Evolutionary conservation across 148 eudicot species (phyloP).

Genomic region (Cornus controversa): DNA sequence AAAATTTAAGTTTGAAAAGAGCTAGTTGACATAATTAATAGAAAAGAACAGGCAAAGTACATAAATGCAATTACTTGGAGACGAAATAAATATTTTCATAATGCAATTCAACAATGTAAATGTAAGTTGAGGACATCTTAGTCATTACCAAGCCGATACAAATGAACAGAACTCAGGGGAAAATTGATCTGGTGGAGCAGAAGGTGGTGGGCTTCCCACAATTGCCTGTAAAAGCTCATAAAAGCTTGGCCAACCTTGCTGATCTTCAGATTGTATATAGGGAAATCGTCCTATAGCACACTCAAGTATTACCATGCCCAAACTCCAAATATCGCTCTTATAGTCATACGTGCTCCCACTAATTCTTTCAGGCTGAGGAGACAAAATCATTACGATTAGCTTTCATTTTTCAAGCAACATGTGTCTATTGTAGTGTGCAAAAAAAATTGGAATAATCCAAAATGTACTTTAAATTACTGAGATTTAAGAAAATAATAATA

Average conservation of each 20-base stretch:
- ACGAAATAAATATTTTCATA: neutral
- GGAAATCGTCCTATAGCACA: constrained; percentile 99
- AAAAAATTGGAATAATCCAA: neutral
- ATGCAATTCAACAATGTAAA: neutral
- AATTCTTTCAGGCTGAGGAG: constrained; percentile 85
- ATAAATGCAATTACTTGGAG: neutral
- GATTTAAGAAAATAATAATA: too few relatives aligned
- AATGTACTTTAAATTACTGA: neutral
- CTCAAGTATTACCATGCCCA: constrained; percentile 93
- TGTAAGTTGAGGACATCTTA: neutral
- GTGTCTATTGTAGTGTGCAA: neutral
- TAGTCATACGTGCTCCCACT: constrained; percentile 90
- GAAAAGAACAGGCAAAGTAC: neutral
- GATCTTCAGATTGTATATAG: constrained; percentile 81
- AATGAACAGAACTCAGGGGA: constrained; percentile 98
- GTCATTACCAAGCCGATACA: constrained; percentile 75
- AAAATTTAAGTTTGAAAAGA: too few relatives aligned
- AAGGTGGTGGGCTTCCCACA: constrained; percentile 81
- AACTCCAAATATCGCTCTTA: constrained; percentile 95
- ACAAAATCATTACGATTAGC: neutral
- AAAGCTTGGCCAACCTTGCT: constrained; percentile 73
- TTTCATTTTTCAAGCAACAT: neutral
- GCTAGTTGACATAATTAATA: neutral
- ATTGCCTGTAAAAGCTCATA: constrained; percentile 88
- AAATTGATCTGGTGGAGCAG: constrained; percentile 94